Evolutionary conservation across 176 grass and related monocot species (phyloP), one percentile per base, ranked within the genome.

Genomic region (Oryza meridionalis): DNA sequence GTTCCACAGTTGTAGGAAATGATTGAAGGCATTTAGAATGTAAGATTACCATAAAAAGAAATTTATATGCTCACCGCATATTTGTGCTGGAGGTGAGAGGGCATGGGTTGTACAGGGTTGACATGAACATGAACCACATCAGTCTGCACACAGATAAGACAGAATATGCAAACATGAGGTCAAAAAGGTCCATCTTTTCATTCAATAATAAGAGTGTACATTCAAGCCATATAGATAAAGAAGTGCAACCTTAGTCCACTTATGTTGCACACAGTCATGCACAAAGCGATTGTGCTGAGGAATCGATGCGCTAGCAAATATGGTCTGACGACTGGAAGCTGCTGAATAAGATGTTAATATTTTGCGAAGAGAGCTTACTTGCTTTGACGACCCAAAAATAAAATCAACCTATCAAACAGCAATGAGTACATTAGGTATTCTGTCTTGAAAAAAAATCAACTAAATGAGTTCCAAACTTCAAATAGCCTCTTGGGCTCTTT

Each of bases 41-140:
- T 19, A 55, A 19, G 17, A 9, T 40, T 40, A 61, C 10, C 7
- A 61, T 22, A 22, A 1, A 61, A 61, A 68, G 8, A 7, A 50
- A 49, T n/a, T 24, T 46, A 84, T 68, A 85, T 66, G 73, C 93
- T 50, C 67, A 92, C 90, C 88, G 88, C 74, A 87, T 81, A 90
- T 74, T 77, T 92, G 70, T 95, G 93, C 64, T 7, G 27, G 33
- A 95, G 76, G 50, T 92, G 88, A n/a, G 83, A 90, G 22, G 93
- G 93, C 90, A 95, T 95, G 21, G 93, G 90, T 43, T 95, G 82
- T 38, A 87, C 86, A 78, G 85, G 88, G 75, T 92, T 92, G 43
- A 90, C 88, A 82, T 98, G 96, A 79, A 98, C 81, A 84, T 98
- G 96, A 78, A 95, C 89, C 73, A 98, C 96, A 86, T 98, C 85